Evolutionary conservation across 352 stramenopile genomes (phyloP), one percentile per base, ranked within the genome.

Genomic region (Phytophthora cactorum): DNA sequence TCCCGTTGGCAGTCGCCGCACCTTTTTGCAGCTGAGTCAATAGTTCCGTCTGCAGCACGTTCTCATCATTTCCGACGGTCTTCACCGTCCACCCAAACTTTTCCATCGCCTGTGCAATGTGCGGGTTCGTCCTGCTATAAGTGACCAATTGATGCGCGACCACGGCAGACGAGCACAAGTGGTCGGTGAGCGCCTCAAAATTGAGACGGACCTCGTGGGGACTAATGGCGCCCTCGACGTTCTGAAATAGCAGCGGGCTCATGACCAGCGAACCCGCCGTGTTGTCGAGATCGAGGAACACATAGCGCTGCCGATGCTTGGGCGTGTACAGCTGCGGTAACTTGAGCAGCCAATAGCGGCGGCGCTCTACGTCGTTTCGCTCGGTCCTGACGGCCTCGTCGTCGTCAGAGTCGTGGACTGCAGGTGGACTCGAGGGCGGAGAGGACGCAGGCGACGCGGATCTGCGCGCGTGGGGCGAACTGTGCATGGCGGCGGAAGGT

Each of bases 261-360:
- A 36, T 67, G 15, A 51, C 9, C 1, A 75, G n/a, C 1, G 62
- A 62, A 7, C 15, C 38, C 1, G 38, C 17, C 1, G 66, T 71
- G 45, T 65, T 66, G 46, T 75, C 56, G 31, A 75, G 14, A 17
- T 75, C 31, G 28, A 75, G 55, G n/a, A 71, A 59, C 11, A 71
- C 45, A 41, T 61, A 64, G 38, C 62, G 57, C 46, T 60, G 56
- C 17, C 62, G 67, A 27, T 75, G 55, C 15, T 64, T 59, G 39
- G 51, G 44, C 34, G 61, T 32, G 36, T 71, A 71, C 11, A 44
- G 11, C 4, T 68, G 38, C 22, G 63, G 61, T 15, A 74, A 25
- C n/a, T 46, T 39, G 9, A 43, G 29, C 15, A 74, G 43, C 55
- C 59, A 64, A 31, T 17, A 53, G 45, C 52, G 65, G n/a, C 65